Percentiles rank a stretch among this genome's conserved stretches.
These are phyloP conservation scores for Hyaloperonospora arabidopsidis DNA, from an alignment of 352 stramenopile species.

Conservation along the genomic window DNA sequence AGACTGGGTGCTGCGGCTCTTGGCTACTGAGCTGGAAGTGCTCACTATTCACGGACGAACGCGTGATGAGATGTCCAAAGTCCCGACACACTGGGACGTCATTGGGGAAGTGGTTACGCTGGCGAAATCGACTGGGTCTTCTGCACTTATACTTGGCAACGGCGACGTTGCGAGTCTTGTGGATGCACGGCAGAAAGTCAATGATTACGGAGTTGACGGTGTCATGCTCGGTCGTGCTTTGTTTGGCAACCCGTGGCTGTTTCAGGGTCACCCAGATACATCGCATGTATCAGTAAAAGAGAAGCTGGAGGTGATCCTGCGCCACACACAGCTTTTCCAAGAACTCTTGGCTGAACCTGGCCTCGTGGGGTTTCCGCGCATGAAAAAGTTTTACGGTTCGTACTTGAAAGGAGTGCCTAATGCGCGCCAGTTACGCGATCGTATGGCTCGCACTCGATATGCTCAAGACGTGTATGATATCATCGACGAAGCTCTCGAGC, in stretches of 20 bases:
- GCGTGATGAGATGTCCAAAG: conserved; percentile 77
- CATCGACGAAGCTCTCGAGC: conserved; percentile 44
- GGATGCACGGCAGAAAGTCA: conserved; percentile 59
- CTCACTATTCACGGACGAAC: conserved; percentile 74
- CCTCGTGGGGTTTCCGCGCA: conserved; percentile 53
- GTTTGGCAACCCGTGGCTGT: conserved; percentile 80
- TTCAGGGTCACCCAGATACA: conserved; percentile 51
- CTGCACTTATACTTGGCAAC: conserved; percentile 69
- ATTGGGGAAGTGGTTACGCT: conserved; percentile 66
- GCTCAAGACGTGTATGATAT: conserved; percentile 50
- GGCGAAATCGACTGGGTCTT: conserved; percentile 40
- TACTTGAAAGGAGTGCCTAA: conserved; percentile 74
- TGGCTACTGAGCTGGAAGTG: conserved; percentile 60
- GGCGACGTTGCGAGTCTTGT: conserved; percentile 62
- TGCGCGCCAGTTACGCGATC: conserved; percentile 55
- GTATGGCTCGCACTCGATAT: conserved; percentile 35
- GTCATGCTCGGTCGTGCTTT: conserved; percentile 73
- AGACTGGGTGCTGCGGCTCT: conserved; percentile 64
- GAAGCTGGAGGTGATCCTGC: conserved; percentile 49
- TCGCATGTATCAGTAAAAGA: conserved; percentile 44
- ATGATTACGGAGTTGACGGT: conserved; percentile 60
- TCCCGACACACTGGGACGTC: conserved; percentile 72
- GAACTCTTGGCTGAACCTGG: conserved; percentile 37
- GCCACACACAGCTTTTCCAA: conserved; percentile 67
- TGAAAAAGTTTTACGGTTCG: conserved; percentile 75